Conservation (phyloP, 1,284 basidiomycete species). For the Lignosus rhinocerotis region DNA sequence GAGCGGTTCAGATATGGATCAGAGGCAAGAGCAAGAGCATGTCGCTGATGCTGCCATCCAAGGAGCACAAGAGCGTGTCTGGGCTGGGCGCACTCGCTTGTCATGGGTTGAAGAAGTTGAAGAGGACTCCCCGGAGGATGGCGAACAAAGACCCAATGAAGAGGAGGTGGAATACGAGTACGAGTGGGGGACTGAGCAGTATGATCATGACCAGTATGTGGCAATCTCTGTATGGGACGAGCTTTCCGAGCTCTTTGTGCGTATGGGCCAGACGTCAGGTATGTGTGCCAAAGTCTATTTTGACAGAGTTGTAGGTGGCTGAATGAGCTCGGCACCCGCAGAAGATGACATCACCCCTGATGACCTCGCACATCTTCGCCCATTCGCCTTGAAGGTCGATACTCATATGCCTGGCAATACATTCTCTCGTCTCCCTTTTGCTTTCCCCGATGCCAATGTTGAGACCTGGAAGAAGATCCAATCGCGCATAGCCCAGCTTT, state of each 20-base stretch:
- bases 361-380: conserved; percentile 12
- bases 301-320: neutral
- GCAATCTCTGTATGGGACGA: conserved; percentile 15
- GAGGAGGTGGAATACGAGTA: neutral
- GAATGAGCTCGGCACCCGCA: neutral
- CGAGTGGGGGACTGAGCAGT: neutral
- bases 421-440: conserved; percentile 19
- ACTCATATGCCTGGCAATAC: conserved; percentile 21
- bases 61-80: neutral
- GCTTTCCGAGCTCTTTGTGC: neutral
- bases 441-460: conserved; percentile 18
- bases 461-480: conserved; percentile 10
- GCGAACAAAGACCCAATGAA: neutral
- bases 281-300: neutral
- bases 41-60: neutral
- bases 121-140: neutral
- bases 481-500: conserved; percentile 19
- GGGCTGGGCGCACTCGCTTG: neutral
- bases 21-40: too few relatives aligned
- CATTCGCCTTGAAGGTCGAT: conserved; percentile 25
- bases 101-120: neutral
- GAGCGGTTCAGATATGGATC: neutral
- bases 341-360: conserved; percentile 12
- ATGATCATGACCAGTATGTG: neutral
- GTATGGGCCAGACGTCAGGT: neutral